These are phyloP conservation scores for Suillus luteus DNA, from an alignment of 768 basidiomycete genomes.

Conservation along the genomic window DNA sequence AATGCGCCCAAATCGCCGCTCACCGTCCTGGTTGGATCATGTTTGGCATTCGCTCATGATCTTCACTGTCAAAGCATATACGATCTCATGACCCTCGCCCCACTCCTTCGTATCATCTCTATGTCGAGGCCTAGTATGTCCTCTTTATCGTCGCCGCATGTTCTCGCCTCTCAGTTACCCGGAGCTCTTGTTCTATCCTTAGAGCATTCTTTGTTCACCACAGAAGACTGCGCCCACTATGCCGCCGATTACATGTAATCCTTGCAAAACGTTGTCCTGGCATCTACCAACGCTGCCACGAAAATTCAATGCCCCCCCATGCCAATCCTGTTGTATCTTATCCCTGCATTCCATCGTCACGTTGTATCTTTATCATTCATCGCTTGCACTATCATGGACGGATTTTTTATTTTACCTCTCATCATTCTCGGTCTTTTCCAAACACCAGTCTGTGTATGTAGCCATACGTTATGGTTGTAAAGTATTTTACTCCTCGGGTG, in stretches of 20 bases:
- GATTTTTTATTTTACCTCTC: slow-evolving; percentile 14
- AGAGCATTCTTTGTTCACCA: not conserved
- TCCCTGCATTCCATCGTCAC: slow-evolving; percentile 21
- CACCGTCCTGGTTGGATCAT: not conserved
- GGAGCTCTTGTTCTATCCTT: slow-evolving; percentile 1
- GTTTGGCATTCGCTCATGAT: not conserved
- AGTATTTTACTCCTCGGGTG: slow-evolving; percentile 29
- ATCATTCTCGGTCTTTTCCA: slow-evolving; percentile 19
- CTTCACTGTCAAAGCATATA: not conserved
- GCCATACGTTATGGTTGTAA: slow-evolving; percentile 41
- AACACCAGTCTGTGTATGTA: slow-evolving; percentile 31
- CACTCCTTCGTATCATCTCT: slow-evolving; percentile 2
- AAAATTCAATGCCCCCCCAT: slow-evolving; percentile 28
- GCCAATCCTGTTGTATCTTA: slow-evolving; percentile 30
- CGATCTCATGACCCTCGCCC: not conserved
- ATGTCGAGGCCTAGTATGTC: slow-evolving; percentile 1
- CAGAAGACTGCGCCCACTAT: slow-evolving; percentile 8
- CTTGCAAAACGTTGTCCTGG: not conserved
- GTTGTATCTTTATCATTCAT: slow-evolving; percentile 41
- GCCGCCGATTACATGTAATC: not conserved
- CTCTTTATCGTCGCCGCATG: not conserved
- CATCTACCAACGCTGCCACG: slow-evolving; percentile 26
- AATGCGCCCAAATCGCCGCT: not conserved
- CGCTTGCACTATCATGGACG: slow-evolving; percentile 17
- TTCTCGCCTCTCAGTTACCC: slow-evolving; percentile 6